A percentile compares a stretch with the other conserved stretches of the same genome.
Evolutionary conservation across 495 filamentous ascomycete species (phyloP).

Genomic region (Neurospora sp.): DNA sequence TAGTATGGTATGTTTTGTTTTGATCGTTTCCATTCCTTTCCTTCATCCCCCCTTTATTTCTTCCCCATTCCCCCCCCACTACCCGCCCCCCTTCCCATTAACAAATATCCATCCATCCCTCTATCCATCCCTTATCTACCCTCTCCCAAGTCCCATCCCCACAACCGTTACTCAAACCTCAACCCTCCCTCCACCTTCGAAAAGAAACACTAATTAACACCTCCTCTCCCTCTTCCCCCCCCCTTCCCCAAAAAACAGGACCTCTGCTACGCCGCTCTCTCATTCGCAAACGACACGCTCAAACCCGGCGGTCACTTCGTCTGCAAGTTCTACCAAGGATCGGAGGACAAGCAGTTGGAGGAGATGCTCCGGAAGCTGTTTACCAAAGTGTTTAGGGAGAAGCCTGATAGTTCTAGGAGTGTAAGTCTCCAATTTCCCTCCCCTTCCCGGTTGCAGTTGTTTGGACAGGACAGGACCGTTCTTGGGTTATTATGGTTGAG

Average conservation of each 20-base stretch:
- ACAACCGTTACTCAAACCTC: not conserved
- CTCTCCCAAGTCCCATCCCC: not conserved
- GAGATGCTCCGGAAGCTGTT: conserved; percentile 63
- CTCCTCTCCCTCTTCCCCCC: not conserved
- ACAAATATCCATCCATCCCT: not conserved
- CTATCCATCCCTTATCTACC: not conserved
- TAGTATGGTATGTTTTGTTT: conserved; percentile 67
- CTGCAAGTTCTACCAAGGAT: conserved; percentile 94
- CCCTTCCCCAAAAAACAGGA: conserved; percentile 43
- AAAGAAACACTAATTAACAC: not conserved
- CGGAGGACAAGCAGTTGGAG: conserved; percentile 73
- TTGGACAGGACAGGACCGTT: not conserved
- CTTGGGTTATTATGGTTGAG: not conserved
- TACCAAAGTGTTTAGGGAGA: conserved; percentile 66
- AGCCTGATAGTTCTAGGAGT: conserved; percentile 79
- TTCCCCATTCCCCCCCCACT: too few species aligned
- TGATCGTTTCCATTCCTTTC: too few species aligned
- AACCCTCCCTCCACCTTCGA: not conserved
- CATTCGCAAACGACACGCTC: conserved; percentile 77
- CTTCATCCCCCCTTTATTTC: too few species aligned
- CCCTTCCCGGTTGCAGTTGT: not conserved
- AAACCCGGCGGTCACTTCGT: conserved; percentile 76
- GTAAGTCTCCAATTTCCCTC: conserved; percentile 40
- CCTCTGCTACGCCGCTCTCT: conserved; percentile 74
- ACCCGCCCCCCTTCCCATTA: not conserved